These are phyloP conservation scores for Mariannaea elegans DNA, from an alignment of 2,329 filamentous ascomycete species.

Conservation along the genomic window DNA sequence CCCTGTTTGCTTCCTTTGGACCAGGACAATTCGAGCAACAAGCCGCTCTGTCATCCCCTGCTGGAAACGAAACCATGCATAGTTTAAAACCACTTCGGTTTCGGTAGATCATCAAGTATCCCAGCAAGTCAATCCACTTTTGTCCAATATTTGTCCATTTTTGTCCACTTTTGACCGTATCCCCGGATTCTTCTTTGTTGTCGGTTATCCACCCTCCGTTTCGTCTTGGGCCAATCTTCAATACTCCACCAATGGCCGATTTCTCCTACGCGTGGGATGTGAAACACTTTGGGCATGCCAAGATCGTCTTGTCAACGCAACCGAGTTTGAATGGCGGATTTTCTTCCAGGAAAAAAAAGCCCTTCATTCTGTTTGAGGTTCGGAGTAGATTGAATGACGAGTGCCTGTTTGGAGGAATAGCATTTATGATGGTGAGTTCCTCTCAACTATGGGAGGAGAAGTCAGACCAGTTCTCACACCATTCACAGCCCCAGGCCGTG, in stretches of 20 bases:
- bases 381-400: not conserved
- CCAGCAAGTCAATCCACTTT: constrained; percentile 15
- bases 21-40: not conserved
- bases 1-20: not conserved
- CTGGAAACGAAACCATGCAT: constrained; percentile 3
- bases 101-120: constrained; percentile 24
- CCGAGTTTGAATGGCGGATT: constrained; percentile 34
- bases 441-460: not conserved
- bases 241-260: constrained; percentile 30
- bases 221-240: constrained; percentile 7
- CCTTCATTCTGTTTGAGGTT: constrained; percentile 23
- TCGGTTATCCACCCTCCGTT: constrained; percentile 16
- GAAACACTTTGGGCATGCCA: constrained; percentile 26
- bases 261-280: constrained; percentile 19
- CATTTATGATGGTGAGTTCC: constrained; percentile 25
- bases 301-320: constrained; percentile 4
- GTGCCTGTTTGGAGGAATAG: not conserved
- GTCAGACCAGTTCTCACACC: constrained; percentile 21
- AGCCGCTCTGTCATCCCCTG: not conserved
- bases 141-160: not conserved
- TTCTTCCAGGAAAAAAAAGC: constrained; percentile 3
- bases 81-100: constrained; percentile 25
- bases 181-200: constrained; percentile 21
- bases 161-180: not conserved
- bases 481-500: constrained; percentile 9